Evolutionary conservation across 2,329 filamentous ascomycete species (phyloP), one percentile per base, ranked within the genome.

Genomic region (Aureobasidium sp.): DNA sequence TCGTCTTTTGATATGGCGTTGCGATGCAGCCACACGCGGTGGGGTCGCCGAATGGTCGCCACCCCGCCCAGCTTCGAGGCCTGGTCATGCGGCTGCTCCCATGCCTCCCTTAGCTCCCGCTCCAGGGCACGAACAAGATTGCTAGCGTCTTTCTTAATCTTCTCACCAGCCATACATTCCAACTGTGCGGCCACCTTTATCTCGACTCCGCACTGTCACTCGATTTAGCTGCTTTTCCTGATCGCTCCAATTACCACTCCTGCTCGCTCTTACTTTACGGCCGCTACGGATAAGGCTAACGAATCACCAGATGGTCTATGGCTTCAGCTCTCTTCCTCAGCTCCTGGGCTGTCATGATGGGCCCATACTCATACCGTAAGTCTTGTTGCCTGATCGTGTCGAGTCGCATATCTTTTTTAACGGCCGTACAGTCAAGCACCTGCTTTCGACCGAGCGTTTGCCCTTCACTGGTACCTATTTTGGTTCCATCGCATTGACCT

Each of bases 381-480:
- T 70, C 63, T 17, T 53, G 58, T 36, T 61, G 36, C 58, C 37
- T 47, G 39, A 36, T 47, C 27, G 44, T 13, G 34, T 23, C 13
- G n/a, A 36, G 3, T 53, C 15, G 36, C 29, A 27, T 20, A 61
- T 53, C 34, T 6, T 23, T 13, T 15, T 34, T 62, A 62, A 62
- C 50, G 50, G 58, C 42, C 59, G 47, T 58, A 60, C 65, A 80
- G 78, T 87, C 64, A 86, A 87, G 70, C 94, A 99, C 77, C 83
- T 97, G 66, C 78, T 91, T 62, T 97, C 93, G 62, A 85, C 87
- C 60, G 83, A 91, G 69, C 86, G 94, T 69, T 79, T 97, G 65
- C 94, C 94, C 3, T 97, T 97, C 73, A 97, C 93, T 34, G 89
- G 88, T 48, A 89, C 91, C 64, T 97, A 97, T 80, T 96, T 97